Evolutionary conservation across 208 protist species (phyloP), one percentile per base, ranked within the genome.

Genomic region (Endotrypanum monterogeii): DNA sequence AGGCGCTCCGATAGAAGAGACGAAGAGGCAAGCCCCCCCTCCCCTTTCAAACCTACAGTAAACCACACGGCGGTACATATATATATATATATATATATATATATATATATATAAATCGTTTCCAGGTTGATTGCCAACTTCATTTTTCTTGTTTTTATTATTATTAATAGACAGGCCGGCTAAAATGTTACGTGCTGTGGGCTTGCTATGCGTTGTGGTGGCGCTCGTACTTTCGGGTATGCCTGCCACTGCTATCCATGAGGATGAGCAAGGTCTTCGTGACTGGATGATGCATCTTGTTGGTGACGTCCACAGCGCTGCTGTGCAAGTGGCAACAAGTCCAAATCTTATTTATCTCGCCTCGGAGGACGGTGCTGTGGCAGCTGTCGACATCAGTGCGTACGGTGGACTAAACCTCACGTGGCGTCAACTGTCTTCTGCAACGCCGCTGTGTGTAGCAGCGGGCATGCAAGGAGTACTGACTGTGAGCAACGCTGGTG

Each of bases 241-340:
- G 7, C 57, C 82, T 37, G 66, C 63, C 18, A n/a, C 16, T 11
- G 89, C 88, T 30, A 93, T 97, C 55, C 93, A 97, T 65, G 93
- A 92, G 60, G 93, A 97, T 80, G 93, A 97, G 72, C 86, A 92
- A 51, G 93, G 93, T 12, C 74, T 92, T 54, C 88, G 90, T 18
- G 93, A 97, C 66, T 97, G 89, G 88, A 74, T 93, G 18, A 69
- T 92, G 52, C 88, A 85, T 62, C 86, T 92, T 69, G 87, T 89
- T 4, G 93, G 93, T 16, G 79, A 94, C 66, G 90, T 95, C 46
- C 81, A 91, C 50, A 72, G 90, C 28, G 85, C 83, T n/a, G 79
- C 87, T 3, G 73, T 89, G 32, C 74, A 86, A 56, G 81, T 84
- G 2, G 61, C 69, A 20, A 57, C 76, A 46, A 81, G 71, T 20